These are phyloP conservation scores for Moelleriella libera DNA, from an alignment of 2,329 filamentous ascomycete genomes.

Conservation along the genomic window DNA sequence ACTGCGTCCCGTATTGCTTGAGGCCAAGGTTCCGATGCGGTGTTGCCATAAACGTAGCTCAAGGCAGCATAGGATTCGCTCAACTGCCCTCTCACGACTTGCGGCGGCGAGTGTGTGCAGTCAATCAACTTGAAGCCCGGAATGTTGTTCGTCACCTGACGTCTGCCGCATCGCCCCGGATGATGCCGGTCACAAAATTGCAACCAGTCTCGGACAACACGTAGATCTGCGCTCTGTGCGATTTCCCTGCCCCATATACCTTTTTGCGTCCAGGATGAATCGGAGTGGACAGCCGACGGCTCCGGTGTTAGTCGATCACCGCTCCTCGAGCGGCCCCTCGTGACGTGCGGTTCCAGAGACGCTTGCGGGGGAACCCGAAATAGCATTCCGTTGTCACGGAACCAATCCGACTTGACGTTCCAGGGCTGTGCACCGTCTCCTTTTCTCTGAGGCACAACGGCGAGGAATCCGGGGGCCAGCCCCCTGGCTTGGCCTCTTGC, in stretches of 20 bases:
- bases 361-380: slow-evolving; percentile 15
- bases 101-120: slow-evolving; percentile 16
- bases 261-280: slow-evolving; percentile 12
- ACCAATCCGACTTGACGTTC: slow-evolving; percentile 17
- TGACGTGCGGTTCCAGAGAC: slow-evolving; percentile 8
- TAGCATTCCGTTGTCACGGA: slow-evolving; percentile 18
- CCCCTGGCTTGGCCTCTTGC: slow-evolving; percentile 14
- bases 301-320: slow-evolving; percentile 2
- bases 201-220: slow-evolving; percentile 17
- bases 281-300: slow-evolving; percentile 3
- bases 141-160: slow-evolving; percentile 10
- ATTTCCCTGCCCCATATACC: slow-evolving; percentile 21
- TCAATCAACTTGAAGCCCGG: slow-evolving; percentile 18
- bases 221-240: slow-evolving; percentile 14
- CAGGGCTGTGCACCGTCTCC: slow-evolving; percentile 13
- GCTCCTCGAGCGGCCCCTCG: slow-evolving; percentile 7
- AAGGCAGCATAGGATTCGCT: slow-evolving; percentile 16
- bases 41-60: slow-evolving; percentile 20
- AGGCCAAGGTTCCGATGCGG: slow-evolving; percentile 13
- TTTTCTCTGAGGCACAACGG: slow-evolving; percentile 18
- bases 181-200: slow-evolving; percentile 19
- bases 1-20: slow-evolving; percentile 18
- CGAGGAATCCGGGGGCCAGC: slow-evolving; percentile 15
- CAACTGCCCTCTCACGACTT: slow-evolving; percentile 13
- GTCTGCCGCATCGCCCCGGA: slow-evolving; percentile 16